These are phyloP conservation scores for Lyophyllum semitale DNA, from an alignment of 768 basidiomycete species.

Conservation along the genomic window DNA sequence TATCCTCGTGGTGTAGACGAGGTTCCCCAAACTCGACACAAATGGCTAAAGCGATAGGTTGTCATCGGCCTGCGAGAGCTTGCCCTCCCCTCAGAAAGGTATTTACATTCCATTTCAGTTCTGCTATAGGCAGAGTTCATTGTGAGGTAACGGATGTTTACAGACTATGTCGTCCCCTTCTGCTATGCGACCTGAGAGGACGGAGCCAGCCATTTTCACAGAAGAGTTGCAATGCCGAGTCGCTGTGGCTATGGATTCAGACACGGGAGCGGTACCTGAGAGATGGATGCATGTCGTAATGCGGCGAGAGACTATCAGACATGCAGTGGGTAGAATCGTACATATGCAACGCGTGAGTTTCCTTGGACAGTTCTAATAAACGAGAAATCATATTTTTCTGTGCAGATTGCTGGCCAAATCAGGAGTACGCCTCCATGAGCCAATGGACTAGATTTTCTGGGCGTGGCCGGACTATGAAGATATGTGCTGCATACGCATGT, in stretches of 20 bases:
- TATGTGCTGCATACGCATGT: too few species aligned
- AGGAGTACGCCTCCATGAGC: slow-evolving; percentile 1
- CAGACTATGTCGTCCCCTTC: slow-evolving; percentile 28
- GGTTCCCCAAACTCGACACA: neutral
- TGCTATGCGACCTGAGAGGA: slow-evolving; percentile 6
- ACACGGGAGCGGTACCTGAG: slow-evolving; percentile 12
- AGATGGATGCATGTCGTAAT: slow-evolving; percentile 33
- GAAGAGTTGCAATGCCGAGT: slow-evolving; percentile 15
- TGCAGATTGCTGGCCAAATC: slow-evolving; percentile 2
- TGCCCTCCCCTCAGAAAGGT: slow-evolving; percentile 27
- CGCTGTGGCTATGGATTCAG: slow-evolving; percentile 9
- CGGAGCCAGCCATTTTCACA: slow-evolving; percentile 4
- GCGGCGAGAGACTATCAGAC: slow-evolving; percentile 27
- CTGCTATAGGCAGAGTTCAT: neutral
- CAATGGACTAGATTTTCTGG: neutral
- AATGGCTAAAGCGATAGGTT: slow-evolving; percentile 3
- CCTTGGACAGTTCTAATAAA: neutral
- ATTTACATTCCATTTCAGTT: slow-evolving; percentile 4
- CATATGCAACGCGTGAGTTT: slow-evolving; percentile 21
- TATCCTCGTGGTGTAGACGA: slow-evolving; percentile 2
- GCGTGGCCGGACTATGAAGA: neutral
- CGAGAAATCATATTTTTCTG: neutral
- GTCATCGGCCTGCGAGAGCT: neutral
- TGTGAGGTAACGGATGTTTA: neutral
- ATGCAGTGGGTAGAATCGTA: slow-evolving; percentile 29